Evolutionary conservation across 2,329 filamentous ascomycete species (phyloP).

Genomic region (Fusarium praegraminearum): DNA sequence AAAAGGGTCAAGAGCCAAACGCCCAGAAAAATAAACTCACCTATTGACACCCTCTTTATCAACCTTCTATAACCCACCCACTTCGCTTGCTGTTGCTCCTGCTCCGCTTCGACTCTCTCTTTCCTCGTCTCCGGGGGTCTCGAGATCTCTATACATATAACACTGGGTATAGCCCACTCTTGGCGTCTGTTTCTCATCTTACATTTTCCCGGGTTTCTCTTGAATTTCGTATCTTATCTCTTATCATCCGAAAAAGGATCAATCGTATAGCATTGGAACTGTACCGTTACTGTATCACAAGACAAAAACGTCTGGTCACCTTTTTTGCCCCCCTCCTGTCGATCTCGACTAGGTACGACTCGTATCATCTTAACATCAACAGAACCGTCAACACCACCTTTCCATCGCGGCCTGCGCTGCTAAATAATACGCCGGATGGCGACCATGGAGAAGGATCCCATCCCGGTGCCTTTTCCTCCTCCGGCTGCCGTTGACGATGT

Average conservation of each 20-base stretch:
- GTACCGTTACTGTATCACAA: conserved; percentile 10
- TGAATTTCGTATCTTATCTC: conserved; percentile 18
- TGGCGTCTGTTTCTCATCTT: conserved; percentile 36
- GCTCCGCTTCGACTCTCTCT: conserved; percentile 7
- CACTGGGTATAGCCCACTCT: conserved; percentile 2
- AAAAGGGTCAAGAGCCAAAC: conserved; percentile 27
- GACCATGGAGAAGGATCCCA: conserved; percentile 37
- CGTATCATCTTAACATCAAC: conserved; percentile 4
- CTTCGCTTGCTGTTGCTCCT: conserved; percentile 11
- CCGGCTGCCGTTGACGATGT: conserved; percentile 46
- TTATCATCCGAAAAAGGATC: neutral
- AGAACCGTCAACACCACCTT: conserved; percentile 8
- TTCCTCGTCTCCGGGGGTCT: neutral
- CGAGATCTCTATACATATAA: conserved; percentile 19
- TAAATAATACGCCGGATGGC: conserved; percentile 36
- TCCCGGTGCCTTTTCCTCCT: conserved; percentile 44
- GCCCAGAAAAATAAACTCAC: conserved; percentile 26
- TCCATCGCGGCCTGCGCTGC: conserved; percentile 20
- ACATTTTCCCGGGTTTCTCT: neutral
- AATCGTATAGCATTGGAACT: neutral
- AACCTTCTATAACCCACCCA: conserved; percentile 22
- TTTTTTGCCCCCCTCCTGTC: conserved; percentile 17
- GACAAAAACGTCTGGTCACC: conserved; percentile 5
- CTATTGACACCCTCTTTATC: conserved; percentile 19
- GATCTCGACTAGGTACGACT: conserved; percentile 15